A percentile compares a stretch with the other conserved stretches of the same genome.
phyloP scores from a whole-genome alignment of 768 basidiomycete genomes.

The Gymnopilus dilepis region DNA sequence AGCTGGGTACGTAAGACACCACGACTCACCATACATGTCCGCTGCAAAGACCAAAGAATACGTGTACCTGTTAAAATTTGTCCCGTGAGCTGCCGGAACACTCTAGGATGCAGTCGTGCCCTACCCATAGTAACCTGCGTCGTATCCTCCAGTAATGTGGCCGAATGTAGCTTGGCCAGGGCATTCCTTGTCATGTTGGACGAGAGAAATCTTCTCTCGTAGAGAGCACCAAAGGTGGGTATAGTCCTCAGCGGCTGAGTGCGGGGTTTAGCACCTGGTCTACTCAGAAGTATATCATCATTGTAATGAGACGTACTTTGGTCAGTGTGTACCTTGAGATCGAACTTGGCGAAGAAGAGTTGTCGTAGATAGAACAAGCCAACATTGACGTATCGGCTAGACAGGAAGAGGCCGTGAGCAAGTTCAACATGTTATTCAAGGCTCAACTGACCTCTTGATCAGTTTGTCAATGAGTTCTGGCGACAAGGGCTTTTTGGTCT shows the following conservation, averaged over 20 bases:
- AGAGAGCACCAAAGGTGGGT: slow-evolving; percentile 82
- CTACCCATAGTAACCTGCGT: slow-evolving; percentile 69
- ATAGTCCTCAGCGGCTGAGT: slow-evolving; percentile 65
- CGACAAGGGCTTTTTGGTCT: slow-evolving; percentile 73
- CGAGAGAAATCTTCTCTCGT: slow-evolving; percentile 70
- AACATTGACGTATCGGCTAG: slow-evolving; percentile 77
- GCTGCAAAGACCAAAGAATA: slow-evolving; percentile 73
- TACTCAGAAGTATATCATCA: not conserved
- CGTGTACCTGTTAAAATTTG: slow-evolving; percentile 49
- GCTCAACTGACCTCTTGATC: slow-evolving; percentile 65
- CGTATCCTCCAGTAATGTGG: slow-evolving; percentile 80
- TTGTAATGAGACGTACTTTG: slow-evolving; percentile 55
- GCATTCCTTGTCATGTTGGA: slow-evolving; percentile 60
- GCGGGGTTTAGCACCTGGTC: not conserved
- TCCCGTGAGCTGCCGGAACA: slow-evolving; percentile 1
- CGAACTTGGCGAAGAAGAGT: slow-evolving; percentile 83
- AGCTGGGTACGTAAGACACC: slow-evolving; percentile 6
- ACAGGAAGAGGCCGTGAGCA: not conserved
- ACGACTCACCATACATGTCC: slow-evolving; percentile 55
- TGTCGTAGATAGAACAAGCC: slow-evolving; percentile 85
- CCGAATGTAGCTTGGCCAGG: slow-evolving; percentile 80
- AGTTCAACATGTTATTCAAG: not conserved
- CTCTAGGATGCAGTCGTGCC: not conserved
- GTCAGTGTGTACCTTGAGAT: slow-evolving; percentile 76
- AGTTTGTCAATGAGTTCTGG: slow-evolving; percentile 79